These are phyloP conservation scores for Xylaria palmicola DNA, from an alignment of 495 filamentous ascomycete species.

Conservation along the genomic window DNA sequence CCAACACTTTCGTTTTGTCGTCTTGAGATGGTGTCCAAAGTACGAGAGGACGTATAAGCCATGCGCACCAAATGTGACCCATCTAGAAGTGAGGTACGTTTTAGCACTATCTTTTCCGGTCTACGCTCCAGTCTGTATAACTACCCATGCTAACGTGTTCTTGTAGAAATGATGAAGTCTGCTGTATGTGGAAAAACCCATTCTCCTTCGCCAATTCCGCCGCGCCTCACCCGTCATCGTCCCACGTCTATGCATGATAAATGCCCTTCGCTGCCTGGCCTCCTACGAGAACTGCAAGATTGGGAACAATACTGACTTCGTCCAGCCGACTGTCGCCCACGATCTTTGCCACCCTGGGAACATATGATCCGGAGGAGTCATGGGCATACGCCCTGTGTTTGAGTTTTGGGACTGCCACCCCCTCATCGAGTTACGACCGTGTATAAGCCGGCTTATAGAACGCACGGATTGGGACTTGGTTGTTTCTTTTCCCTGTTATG, in stretches of 20 bases:
- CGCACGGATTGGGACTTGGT: neutral
- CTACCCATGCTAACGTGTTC: slow-evolving; percentile 4
- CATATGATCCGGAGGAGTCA: slow-evolving; percentile 32
- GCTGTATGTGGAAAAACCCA: slow-evolving; percentile 35
- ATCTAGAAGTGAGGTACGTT: slow-evolving; percentile 32
- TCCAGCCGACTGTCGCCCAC: slow-evolving; percentile 30
- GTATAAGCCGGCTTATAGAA: neutral
- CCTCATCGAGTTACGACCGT: neutral
- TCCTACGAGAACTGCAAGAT: neutral
- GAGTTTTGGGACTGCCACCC: neutral
- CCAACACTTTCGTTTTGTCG: slow-evolving; percentile 34
- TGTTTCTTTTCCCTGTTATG: neutral
- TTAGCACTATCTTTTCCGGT: neutral
- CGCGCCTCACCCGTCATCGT: no score
- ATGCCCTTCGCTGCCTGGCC: neutral
- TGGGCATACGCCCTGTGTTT: slow-evolving; percentile 25
- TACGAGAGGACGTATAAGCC: slow-evolving; percentile 33
- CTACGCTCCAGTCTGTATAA: neutral
- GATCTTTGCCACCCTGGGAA: slow-evolving; percentile 29
- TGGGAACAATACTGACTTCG: neutral
- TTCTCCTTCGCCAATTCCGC: neutral
- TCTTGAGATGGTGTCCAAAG: slow-evolving; percentile 30
- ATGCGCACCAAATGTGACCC: slow-evolving; percentile 32
- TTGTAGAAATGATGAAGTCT: slow-evolving; percentile 29
- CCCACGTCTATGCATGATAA: neutral